These are phyloP conservation scores for Coemansia guatemalensis DNA, from an alignment of 192 early-diverging fungal species.

Conservation along the genomic window DNA sequence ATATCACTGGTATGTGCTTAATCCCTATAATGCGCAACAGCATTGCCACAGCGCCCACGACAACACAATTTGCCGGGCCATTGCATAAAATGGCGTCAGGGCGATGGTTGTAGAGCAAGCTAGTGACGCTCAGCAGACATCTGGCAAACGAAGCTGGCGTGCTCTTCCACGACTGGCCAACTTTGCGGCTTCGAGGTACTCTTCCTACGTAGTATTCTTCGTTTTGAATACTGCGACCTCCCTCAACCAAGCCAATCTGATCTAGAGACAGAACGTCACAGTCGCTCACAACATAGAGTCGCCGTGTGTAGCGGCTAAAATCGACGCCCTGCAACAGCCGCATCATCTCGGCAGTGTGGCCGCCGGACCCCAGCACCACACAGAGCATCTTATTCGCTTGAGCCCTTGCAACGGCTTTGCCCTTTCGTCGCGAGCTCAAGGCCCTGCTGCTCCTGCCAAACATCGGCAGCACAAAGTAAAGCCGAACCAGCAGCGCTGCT, in stretches of 20 bases:
- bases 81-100: slow-evolving; percentile 81
- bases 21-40: slow-evolving; percentile 59
- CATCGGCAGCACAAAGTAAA: slow-evolving; percentile 40
- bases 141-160: slow-evolving; percentile 56
- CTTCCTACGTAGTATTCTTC: slow-evolving; percentile 47
- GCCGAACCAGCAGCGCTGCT: slow-evolving; percentile 15
- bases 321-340: slow-evolving; percentile 67
- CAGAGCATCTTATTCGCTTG: slow-evolving; percentile 28
- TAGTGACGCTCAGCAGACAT: slow-evolving; percentile 19
- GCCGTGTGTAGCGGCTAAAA: slow-evolving; percentile 57
- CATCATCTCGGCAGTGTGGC: slow-evolving; percentile 93
- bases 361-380: slow-evolving; percentile 58
- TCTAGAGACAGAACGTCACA: slow-evolving; percentile 61
- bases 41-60: slow-evolving; percentile 63
- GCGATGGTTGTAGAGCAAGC: slow-evolving; percentile 37
- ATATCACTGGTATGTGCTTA: slow-evolving; percentile 64
- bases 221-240: slow-evolving; percentile 3
- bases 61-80: slow-evolving; percentile 87
- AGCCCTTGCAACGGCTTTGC: slow-evolving; percentile 15
- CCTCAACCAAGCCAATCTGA: slow-evolving; percentile 58
- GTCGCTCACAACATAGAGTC: slow-evolving; percentile 73
- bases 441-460: slow-evolving; percentile 13
- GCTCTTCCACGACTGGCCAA: slow-evolving; percentile 67
- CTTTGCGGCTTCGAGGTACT: slow-evolving; percentile 73
- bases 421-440: slow-evolving; percentile 18